A percentile compares a stretch with the other conserved stretches of the same genome.
Evolutionary conservation across 768 basidiomycete genomes (phyloP).

Genomic region (Strobilomyces echinocephalus): DNA sequence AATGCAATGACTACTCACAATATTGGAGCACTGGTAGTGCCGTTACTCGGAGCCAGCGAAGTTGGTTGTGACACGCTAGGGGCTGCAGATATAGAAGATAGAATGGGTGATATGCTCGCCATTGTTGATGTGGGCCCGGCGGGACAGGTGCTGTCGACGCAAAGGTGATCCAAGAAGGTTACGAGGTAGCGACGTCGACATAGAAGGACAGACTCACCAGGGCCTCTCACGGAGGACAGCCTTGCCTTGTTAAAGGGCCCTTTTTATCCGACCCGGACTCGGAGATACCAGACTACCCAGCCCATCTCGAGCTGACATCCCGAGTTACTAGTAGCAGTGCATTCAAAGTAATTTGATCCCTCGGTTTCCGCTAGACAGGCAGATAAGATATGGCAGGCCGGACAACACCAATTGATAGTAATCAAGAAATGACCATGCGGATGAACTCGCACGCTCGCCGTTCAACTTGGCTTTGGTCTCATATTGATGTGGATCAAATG

Average conservation of each 20-base stretch:
- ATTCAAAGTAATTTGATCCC: background rate
- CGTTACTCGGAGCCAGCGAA: background rate
- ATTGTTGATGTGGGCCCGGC: background rate
- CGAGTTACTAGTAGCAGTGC: background rate
- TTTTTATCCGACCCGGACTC: background rate
- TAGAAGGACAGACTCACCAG: conserved; percentile 2
- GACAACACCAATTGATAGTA: background rate
- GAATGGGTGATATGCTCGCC: background rate
- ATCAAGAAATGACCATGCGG: background rate
- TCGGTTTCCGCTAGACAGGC: background rate
- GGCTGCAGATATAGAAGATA: background rate
- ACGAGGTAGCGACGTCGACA: background rate
- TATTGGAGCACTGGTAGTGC: background rate
- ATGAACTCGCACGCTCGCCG: background rate
- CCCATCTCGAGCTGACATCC: no score
- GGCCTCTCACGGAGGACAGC: background rate
- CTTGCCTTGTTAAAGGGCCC: background rate
- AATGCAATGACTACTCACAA: conserved; percentile 1
- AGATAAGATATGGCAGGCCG: background rate
- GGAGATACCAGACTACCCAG: background rate
- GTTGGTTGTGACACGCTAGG: background rate
- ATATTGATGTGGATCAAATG: background rate
- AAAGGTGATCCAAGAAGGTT: background rate
- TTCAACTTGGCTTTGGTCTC: no score
- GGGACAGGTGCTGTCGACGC: background rate